Conservation (phyloP, 345 rosid genomes). For the Cardamine resedifolia region DNA sequence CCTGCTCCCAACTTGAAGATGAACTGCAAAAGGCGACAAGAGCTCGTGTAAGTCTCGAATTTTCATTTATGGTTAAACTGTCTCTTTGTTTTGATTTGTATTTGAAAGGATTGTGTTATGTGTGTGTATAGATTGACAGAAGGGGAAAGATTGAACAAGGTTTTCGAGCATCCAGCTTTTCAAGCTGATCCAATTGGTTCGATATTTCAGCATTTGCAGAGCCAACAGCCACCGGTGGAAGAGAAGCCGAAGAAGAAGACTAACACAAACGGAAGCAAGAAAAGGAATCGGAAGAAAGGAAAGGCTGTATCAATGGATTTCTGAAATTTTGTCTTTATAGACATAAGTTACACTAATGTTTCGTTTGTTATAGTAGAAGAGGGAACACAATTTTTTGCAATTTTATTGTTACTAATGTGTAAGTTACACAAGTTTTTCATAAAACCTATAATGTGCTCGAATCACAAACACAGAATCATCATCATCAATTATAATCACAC, state of each 20-base stretch:
- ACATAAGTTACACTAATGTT: not conserved
- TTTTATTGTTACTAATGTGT: not conserved
- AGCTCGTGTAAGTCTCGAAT: slow-evolving; percentile 50
- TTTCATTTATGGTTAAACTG: not conserved
- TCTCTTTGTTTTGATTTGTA: not conserved
- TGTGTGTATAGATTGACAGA: slow-evolving; percentile 58
- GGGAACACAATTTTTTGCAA: not conserved
- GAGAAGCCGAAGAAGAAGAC: slow-evolving; percentile 59
- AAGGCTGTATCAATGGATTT: slow-evolving; percentile 55
- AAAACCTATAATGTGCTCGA: slow-evolving; percentile 4
- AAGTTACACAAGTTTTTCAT: slow-evolving; percentile 2
- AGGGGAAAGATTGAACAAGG: slow-evolving; percentile 56
- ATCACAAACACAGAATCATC: slow-evolving; percentile 4
- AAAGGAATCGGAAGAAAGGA: slow-evolving; percentile 44
- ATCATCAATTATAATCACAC: not conserved
- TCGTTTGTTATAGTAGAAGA: not conserved
- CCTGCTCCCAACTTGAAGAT: slow-evolving; percentile 53
- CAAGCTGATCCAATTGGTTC: slow-evolving; percentile 73
- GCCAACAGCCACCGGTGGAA: slow-evolving; percentile 59
- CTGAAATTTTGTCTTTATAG: too few species aligned
- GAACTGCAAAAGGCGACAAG: slow-evolving; percentile 68
- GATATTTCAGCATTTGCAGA: slow-evolving; percentile 64
- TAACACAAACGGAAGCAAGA: slow-evolving; percentile 53
- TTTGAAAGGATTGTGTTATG: slow-evolving; percentile 8
- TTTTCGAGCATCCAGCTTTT: slow-evolving; percentile 68